Conservation (phyloP, 768 basidiomycete genomes). For the Calocybe indica region DNA sequence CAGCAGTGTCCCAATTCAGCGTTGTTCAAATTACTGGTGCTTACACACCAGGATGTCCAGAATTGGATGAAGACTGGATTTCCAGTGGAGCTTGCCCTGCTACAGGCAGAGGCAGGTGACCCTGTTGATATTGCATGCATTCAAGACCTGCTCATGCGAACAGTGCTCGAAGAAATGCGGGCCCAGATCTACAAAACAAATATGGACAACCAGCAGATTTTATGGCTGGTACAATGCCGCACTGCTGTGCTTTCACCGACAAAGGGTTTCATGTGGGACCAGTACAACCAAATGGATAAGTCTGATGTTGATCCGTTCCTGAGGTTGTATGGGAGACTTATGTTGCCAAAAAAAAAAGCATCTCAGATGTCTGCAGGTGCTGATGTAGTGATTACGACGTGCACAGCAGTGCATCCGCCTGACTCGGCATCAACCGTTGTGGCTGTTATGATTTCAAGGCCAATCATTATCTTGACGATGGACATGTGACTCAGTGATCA, state of each 20-base stretch:
- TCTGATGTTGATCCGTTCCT: too few species aligned
- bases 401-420: too few species aligned
- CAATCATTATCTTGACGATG: too few species aligned
- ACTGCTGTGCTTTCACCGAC: conserved; percentile 11
- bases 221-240: conserved; percentile 5
- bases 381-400: too few species aligned
- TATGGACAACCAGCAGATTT: conserved; percentile 1
- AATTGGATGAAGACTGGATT: conserved; percentile 20
- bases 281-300: conserved; percentile 4
- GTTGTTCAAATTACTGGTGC: conserved; percentile 20
- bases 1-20: conserved; percentile 16
- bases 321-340: too few species aligned
- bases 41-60: conserved; percentile 15
- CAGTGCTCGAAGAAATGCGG: conserved; percentile 12
- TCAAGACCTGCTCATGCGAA: conserved; percentile 13
- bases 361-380: too few species aligned
- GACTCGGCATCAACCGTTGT: too few species aligned
- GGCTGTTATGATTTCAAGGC: too few species aligned
- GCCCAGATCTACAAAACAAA: not conserved
- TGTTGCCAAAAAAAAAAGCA: too few species aligned
- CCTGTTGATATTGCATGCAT: conserved; percentile 13
- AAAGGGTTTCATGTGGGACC: conserved; percentile 6
- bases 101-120: conserved; percentile 12
- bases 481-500: too few species aligned
- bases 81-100: conserved; percentile 12